A percentile compares a stretch with the other conserved stretches of the same genome.
phyloP scores from a whole-genome alignment of 371 early-diverging fungal species.

The Rhizopus microsporus region DNA sequence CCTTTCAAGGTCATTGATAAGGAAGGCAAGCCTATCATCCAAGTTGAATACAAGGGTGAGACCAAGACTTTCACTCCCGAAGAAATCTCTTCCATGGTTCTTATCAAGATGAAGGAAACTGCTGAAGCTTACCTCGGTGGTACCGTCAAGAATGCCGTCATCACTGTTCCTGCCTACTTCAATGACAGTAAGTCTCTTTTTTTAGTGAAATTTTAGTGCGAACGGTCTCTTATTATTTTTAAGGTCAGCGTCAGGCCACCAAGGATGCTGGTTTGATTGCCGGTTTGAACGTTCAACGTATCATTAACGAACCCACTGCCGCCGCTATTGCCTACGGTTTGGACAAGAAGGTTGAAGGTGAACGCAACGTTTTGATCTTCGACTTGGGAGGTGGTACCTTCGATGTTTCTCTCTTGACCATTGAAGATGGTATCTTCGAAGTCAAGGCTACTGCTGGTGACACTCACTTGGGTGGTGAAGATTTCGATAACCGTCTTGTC shows the following conservation, averaged over 20 bases:
- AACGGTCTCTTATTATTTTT: conserved; percentile 32
- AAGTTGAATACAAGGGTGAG: conserved; percentile 82
- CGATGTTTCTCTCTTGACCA: conserved; percentile 92
- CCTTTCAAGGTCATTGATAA: conserved; percentile 82
- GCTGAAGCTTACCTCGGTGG: conserved; percentile 86
- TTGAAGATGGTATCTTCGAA: conserved; percentile 91
- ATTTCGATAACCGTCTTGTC: conserved; percentile 93
- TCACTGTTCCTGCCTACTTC: conserved; percentile 94
- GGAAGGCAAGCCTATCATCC: conserved; percentile 76
- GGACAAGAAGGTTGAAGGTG: conserved; percentile 75
- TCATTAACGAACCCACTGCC: conserved; percentile 96
- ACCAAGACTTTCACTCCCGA: conserved; percentile 87
- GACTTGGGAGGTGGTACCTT: conserved; percentile 98
- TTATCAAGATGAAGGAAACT: conserved; percentile 90
- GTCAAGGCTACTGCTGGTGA: conserved; percentile 97
- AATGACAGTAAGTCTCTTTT: conserved; percentile 47
- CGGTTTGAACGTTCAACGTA: conserved; percentile 81
- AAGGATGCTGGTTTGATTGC: conserved; percentile 84
- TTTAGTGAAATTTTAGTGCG: no score
- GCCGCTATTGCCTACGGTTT: conserved; percentile 97
- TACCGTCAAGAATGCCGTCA: conserved; percentile 86
- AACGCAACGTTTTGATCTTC: conserved; percentile 88
- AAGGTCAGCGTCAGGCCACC: conserved; percentile 86
- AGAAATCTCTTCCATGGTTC: conserved; percentile 92
- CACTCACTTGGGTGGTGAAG: conserved; percentile 98